phyloP scores from a whole-genome alignment of 2,329 filamentous ascomycete genomes.

The Eurotiales sp. region DNA sequence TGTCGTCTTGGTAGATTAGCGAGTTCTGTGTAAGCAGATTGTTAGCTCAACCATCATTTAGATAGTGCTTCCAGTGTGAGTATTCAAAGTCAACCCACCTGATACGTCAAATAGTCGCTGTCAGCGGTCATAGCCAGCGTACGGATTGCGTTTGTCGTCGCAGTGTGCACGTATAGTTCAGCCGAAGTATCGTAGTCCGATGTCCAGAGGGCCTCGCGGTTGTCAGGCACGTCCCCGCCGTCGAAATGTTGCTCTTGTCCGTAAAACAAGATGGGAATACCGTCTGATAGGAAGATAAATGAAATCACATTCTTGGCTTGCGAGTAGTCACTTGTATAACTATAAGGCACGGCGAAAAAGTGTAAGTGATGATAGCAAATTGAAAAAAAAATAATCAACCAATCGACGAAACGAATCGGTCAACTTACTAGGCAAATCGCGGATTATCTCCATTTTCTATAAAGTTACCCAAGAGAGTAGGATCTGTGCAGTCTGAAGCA shows the following conservation, averaged over 20 bases:
- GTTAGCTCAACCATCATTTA: no score
- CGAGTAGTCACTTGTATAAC: slow-evolving; percentile 30
- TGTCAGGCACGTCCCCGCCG: slow-evolving; percentile 48
- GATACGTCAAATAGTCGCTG: slow-evolving; percentile 38
- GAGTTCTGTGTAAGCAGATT: slow-evolving; percentile 33
- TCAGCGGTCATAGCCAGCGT: slow-evolving; percentile 40
- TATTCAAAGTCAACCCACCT: slow-evolving; percentile 21
- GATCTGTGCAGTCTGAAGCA: slow-evolving; percentile 38
- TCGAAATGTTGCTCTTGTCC: slow-evolving; percentile 63
- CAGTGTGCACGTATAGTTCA: slow-evolving; percentile 49
- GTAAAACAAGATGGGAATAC: slow-evolving; percentile 64
- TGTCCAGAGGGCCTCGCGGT: slow-evolving; percentile 57
- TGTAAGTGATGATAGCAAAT: not conserved
- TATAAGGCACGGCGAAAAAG: not conserved
- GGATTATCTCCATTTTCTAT: slow-evolving; percentile 61
- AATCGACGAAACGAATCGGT: no score
- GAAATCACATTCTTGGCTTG: slow-evolving; percentile 61
- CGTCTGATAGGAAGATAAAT: slow-evolving; percentile 57
- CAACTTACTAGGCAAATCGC: slow-evolving; percentile 45
- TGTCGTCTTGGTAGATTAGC: slow-evolving; percentile 42
- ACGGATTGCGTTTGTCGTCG: slow-evolving; percentile 50
- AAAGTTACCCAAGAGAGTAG: slow-evolving; percentile 52
- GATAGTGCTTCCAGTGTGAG: no score
- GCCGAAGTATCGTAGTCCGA: slow-evolving; percentile 46
- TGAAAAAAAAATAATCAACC: not conserved